Conservation (phyloP, 169 alveolate species). For the Miamiensis avidus region DNA sequence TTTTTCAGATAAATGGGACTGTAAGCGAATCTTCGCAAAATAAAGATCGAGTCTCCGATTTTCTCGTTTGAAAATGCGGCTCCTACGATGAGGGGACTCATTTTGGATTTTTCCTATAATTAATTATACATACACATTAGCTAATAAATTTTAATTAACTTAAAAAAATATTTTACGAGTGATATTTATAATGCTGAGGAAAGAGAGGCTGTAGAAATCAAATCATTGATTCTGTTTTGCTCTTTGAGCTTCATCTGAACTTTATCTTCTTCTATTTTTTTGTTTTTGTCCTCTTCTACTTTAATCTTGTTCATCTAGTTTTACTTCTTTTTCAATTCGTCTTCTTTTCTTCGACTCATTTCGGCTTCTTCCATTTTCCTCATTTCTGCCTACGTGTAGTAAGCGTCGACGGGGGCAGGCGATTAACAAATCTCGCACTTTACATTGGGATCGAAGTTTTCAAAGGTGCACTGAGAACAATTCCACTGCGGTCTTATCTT, state of each 20-base stretch:
- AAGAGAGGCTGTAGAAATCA: too few species aligned
- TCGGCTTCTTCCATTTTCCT: neutral
- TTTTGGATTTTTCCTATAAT: neutral
- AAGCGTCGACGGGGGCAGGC: neutral
- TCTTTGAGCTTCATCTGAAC: neutral
- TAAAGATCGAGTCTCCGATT: neutral
- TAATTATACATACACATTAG: neutral
- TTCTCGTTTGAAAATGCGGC: neutral
- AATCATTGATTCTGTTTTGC: neutral
- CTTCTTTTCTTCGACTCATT: neutral
- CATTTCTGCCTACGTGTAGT: neutral
- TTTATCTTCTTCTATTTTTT: neutral
- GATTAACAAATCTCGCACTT: neutral
- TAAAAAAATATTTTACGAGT: too few species aligned
- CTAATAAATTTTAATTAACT: too few species aligned
- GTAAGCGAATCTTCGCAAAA: neutral
- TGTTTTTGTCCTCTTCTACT: neutral
- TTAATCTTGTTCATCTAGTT: neutral
- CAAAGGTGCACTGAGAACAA: neutral
- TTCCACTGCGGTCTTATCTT: neutral
- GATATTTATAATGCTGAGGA: too few species aligned
- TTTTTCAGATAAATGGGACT: neutral
- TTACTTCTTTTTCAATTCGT: neutral
- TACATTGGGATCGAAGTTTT: neutral
- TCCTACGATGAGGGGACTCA: neutral